Percentiles rank a stretch among this genome's conserved stretches.
Evolutionary conservation across 352 stramenopile genomes (phyloP).

Genomic region (Phytophthora cryptogea): DNA sequence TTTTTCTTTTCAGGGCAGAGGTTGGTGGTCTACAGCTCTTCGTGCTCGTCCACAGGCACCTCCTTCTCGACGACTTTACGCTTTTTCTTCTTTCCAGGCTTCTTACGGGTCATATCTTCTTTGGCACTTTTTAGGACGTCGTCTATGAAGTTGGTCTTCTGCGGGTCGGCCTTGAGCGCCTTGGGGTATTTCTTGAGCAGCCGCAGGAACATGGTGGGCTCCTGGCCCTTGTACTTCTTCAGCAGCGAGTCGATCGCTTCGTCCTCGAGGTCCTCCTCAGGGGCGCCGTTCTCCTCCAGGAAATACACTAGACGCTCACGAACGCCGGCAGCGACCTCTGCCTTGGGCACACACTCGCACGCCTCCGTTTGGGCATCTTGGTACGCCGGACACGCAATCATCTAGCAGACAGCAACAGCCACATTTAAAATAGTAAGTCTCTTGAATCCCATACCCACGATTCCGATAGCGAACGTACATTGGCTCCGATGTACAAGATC

Average conservation of each 20-base stretch:
- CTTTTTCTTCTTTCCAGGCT: constrained; percentile 28
- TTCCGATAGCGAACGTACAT: constrained; percentile 25
- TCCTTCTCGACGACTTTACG: constrained; percentile 21
- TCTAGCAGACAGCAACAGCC: constrained; percentile 28
- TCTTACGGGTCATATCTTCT: constrained; percentile 15
- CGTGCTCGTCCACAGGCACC: constrained; percentile 37
- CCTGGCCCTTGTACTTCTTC: constrained; percentile 67
- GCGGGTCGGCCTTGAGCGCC: constrained; percentile 50
- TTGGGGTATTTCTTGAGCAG: constrained; percentile 65
- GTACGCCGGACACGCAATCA: constrained; percentile 71
- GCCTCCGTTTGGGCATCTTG: constrained; percentile 70
- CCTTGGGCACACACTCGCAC: constrained; percentile 57
- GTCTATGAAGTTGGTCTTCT: constrained; percentile 65
- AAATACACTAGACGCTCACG: constrained; percentile 66
- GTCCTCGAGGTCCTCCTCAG: constrained; percentile 41
- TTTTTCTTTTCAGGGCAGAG: neutral
- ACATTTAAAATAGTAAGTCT: constrained; percentile 3
- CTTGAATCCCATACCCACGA: neutral
- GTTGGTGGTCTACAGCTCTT: constrained; percentile 29
- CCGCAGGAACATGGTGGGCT: constrained; percentile 65
- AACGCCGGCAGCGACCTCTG: constrained; percentile 29
- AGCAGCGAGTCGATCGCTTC: constrained; percentile 54
- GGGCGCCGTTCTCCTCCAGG: constrained; percentile 44
- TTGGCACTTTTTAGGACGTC: constrained; percentile 39
- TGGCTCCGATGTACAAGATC: constrained; percentile 65